Base-by-base conservation (phyloP, 2,329 filamentous ascomycete species). In the Coniochaeta sp. region DNA sequence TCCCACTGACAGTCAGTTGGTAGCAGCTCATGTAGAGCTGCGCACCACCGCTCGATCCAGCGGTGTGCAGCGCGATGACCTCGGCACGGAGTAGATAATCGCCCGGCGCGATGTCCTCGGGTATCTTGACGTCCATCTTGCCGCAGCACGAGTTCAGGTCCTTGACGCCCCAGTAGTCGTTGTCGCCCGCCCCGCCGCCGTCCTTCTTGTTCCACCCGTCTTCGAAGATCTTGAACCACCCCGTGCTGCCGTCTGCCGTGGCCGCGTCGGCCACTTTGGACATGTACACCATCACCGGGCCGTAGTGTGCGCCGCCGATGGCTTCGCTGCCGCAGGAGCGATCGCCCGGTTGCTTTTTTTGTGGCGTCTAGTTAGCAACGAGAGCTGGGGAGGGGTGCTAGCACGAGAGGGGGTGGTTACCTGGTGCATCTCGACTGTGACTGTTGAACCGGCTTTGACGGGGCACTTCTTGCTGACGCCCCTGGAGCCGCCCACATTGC, bases 351-450 rank as follows among this genome's bases (percentile, higher is more conserved):
- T 62, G 61, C 26, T 58, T 8, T 58, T 24, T 24, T 5, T 26
- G 7, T 9, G 44, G 4, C n/a, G n/a, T n/a, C n/a, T n/a, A n/a
- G n/a, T n/a, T n/a, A n/a, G n/a, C n/a, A n/a, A 19, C 31, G 17
- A 36, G 14, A n/a, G 4, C 52, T n/a, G n/a, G n/a, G n/a, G n/a
- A n/a, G n/a, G n/a, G n/a, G n/a, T n/a, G n/a, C n/a, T n/a, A n/a
- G n/a, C n/a, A n/a, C n/a, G n/a, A n/a, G n/a, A n/a, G 28, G 28
- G 52, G 16, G 14, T 4, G 19, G 7, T n/a, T 43, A 58, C 56
- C 56, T 78, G 76, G 71, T 83, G 81, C 78, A 84, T 83, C 68
- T 83, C 81, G 6, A 83, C 75, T 0, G 77, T 80, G 36, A 83
- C 74, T 1, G 71, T 77, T 8, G 71, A 70, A 3, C 79, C 79